Conservation (phyloP, 1,284 basidiomycete genomes). For the Anthracocystis setariae region DNA sequence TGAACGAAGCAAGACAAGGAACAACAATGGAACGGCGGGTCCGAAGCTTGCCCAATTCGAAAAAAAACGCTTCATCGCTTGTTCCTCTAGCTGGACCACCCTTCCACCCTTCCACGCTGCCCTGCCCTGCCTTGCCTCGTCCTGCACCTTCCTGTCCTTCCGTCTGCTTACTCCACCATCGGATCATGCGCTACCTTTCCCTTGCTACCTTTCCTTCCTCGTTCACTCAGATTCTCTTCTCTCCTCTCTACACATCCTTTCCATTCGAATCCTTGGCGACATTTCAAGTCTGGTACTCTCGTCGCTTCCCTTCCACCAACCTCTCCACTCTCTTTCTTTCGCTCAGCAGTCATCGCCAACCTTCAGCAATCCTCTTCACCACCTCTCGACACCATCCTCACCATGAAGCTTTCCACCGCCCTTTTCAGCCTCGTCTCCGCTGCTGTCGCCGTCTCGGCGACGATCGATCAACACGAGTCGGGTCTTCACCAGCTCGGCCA, state of each 20-base stretch:
- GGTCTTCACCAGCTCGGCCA: constrained; percentile 41
- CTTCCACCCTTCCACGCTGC: no score
- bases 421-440: constrained; percentile 36
- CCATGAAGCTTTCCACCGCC: constrained; percentile 56
- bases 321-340: constrained; percentile 10
- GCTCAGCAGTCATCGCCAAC: not conserved
- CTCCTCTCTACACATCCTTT: not conserved
- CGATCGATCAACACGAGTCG: constrained; percentile 43
- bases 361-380: constrained; percentile 2
- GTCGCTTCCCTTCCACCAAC: not conserved
- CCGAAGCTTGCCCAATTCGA: no score
- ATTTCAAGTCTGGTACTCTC: constrained; percentile 24
- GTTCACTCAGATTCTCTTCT: not conserved
- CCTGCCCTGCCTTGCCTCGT: not conserved
- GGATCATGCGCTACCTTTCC: constrained; percentile 4
- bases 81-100: no score
- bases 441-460: constrained; percentile 29
- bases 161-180: not conserved
- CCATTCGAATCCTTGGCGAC: not conserved
- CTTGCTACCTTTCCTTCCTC: not conserved
- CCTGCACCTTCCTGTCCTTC: no score
- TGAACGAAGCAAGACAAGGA: not conserved
- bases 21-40: no score
- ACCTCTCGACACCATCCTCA: constrained; percentile 4
- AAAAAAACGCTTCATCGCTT: no score